These are phyloP conservation scores for Tulasnella calospora DNA, from an alignment of 768 basidiomycete genomes.

Conservation along the genomic window DNA sequence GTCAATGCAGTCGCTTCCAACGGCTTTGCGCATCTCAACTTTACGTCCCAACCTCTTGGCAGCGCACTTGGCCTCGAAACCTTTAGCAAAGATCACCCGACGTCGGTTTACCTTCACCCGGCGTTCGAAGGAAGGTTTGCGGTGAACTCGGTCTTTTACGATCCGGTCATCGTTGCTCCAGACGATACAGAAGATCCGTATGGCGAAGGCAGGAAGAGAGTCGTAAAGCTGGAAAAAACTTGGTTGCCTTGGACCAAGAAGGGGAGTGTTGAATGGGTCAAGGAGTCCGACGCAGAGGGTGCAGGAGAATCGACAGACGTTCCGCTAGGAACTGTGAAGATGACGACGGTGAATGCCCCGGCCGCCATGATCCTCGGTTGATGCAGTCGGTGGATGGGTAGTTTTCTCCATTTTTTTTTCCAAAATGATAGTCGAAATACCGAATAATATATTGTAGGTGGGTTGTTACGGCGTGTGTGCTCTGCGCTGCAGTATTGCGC, in stretches of 20 bases:
- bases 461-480: not conserved
- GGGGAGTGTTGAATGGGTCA: constrained; percentile 3
- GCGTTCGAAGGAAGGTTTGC: constrained; percentile 6
- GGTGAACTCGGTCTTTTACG: constrained; percentile 1
- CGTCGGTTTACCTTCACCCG: not conserved
- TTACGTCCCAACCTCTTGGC: constrained; percentile 7
- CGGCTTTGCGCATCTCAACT: constrained; percentile 4
- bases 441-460: not conserved
- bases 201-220: constrained; percentile 4
- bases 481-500: not conserved
- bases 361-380: not conserved
- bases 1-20: not conserved
- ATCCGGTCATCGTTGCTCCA: not conserved
- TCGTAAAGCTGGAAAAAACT: not conserved
- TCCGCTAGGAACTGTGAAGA: not conserved
- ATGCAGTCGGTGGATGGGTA: not conserved
- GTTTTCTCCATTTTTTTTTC: not conserved
- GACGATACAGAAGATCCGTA: not conserved
- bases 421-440: not conserved
- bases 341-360: not conserved
- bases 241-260: not conserved
- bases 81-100: constrained; percentile 1
- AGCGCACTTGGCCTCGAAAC: constrained; percentile 9
- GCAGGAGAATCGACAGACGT: not conserved
- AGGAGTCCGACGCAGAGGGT: not conserved